Base-by-base conservation (phyloP, 495 filamentous ascomycete species). In the Echria macrotheca region DNA sequence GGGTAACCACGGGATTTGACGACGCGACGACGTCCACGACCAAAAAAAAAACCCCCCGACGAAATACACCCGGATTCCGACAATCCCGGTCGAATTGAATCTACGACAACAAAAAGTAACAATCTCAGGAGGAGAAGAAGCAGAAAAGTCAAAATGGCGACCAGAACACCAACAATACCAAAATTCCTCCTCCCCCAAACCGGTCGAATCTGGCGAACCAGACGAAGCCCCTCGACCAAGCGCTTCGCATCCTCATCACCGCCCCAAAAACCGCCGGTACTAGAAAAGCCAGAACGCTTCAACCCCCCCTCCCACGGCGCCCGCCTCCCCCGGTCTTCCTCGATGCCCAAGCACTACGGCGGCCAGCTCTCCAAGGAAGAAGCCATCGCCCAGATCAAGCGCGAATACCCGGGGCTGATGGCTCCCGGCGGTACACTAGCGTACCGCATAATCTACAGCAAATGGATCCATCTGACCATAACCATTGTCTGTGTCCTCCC, bases 281-380 rank as follows among this genome's bases (percentile, higher is more conserved):
- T 95, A 50, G 82, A 79, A 45, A 84, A 93, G 64, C 90, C 90
- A 3, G 78, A 84, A 52, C 82, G 82, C 52, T 95, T 93, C 71
- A 84, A 82, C 41, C 90, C 90, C 0, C 90, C 90, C 0, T 95
- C 89, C 0, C 90, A 95, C 65, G 80, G 80, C 22, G 66, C 81
- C 21, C 77, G 83, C 1, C 72, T 83, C 54, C 65, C 73, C 64
- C 61, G 66, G 70, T 66, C 67, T 66, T 52, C 21, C 56, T 24
- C 50, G 5, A 53, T 50, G 4, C 69, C 71, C 18, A 62, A 67
- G 36, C 89, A 91, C 67, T 83, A 84, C 32, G 90, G 90, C 26
- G 84, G 84, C 9, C 56, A 71, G 9, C 64, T 85, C 29, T 76
- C 74, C 15, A 69, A 71, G 18, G 69, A 76, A 29, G 80, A 94